These are phyloP conservation scores for Suhomyces prunicola DNA, from an alignment of 805 yeast species.

Conservation along the genomic window DNA sequence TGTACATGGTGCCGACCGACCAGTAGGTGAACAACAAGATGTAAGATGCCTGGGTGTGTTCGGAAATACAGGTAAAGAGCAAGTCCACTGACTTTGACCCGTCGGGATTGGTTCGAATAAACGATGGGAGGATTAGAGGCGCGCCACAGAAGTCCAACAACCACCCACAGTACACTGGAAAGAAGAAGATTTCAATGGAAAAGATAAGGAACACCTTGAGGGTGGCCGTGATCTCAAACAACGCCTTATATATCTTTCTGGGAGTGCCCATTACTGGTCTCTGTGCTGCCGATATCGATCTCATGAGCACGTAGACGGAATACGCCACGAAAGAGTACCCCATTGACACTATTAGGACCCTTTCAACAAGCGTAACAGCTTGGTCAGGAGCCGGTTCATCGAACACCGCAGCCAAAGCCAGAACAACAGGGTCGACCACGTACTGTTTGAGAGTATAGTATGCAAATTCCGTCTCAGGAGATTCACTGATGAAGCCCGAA, in stretches of 20 bases:
- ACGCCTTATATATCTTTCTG: slow-evolving; percentile 48
- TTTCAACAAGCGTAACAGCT: slow-evolving; percentile 30
- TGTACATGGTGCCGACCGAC: slow-evolving; percentile 77
- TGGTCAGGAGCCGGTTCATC: slow-evolving; percentile 16
- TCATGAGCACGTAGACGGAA: slow-evolving; percentile 27
- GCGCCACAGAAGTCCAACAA: slow-evolving; percentile 66
- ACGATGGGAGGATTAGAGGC: slow-evolving; percentile 43
- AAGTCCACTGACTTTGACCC: slow-evolving; percentile 13
- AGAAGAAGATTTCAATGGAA: slow-evolving; percentile 73
- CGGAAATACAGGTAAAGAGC: slow-evolving; percentile 21
- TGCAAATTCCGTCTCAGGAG: not conserved
- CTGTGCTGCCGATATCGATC: slow-evolving; percentile 23
- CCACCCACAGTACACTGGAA: slow-evolving; percentile 85
- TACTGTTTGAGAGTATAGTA: slow-evolving; percentile 8
- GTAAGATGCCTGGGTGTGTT: slow-evolving; percentile 17
- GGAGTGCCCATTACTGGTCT: slow-evolving; percentile 50
- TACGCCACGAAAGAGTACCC: slow-evolving; percentile 31
- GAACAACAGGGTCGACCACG: slow-evolving; percentile 17
- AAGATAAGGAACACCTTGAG: slow-evolving; percentile 73
- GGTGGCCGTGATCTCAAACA: slow-evolving; percentile 58
- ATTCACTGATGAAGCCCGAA: not conserved
- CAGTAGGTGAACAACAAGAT: slow-evolving; percentile 40
- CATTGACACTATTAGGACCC: slow-evolving; percentile 32
- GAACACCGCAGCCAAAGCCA: slow-evolving; percentile 15
- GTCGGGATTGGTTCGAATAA: slow-evolving; percentile 1